phyloP scores from a whole-genome alignment of 139 green algal species.

The Volvox reticuliferus region DNA sequence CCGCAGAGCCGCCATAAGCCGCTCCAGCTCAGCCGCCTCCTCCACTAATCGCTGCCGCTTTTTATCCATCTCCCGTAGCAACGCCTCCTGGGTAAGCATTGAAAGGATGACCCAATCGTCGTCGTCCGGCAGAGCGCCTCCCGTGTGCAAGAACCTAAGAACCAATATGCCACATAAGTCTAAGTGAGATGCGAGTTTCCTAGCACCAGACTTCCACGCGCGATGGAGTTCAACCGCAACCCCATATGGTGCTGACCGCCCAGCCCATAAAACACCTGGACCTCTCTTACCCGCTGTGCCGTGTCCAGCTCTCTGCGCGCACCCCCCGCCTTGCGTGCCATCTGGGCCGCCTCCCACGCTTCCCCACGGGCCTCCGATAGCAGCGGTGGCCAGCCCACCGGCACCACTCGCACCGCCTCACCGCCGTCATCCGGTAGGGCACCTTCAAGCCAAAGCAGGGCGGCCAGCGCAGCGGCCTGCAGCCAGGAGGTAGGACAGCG shows the following conservation, averaged over 20 bases:
- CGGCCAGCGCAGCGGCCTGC: slow-evolving; percentile 29
- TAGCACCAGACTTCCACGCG: too few relatives aligned
- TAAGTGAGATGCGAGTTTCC: too few relatives aligned
- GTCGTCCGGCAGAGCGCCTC: too few relatives aligned
- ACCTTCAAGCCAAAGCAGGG: slow-evolving; percentile 36
- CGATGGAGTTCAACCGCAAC: not conserved
- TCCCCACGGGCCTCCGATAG: slow-evolving; percentile 43
- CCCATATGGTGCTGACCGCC: too few relatives aligned
- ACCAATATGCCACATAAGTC: too few relatives aligned
- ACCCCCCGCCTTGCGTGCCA: slow-evolving; percentile 11
- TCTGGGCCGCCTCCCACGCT: slow-evolving; percentile 27
- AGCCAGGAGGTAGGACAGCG: not conserved
- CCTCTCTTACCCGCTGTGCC: slow-evolving; percentile 6
- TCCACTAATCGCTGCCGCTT: slow-evolving; percentile 47
- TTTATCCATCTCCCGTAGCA: slow-evolving; percentile 47
- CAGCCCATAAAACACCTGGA: too few relatives aligned
- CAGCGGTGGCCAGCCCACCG: slow-evolving; percentile 45
- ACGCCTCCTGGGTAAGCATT: not conserved
- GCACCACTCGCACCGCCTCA: slow-evolving; percentile 37
- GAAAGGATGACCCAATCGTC: too few relatives aligned
- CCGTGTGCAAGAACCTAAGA: too few relatives aligned
- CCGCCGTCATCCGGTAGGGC: slow-evolving; percentile 20
- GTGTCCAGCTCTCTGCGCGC: slow-evolving; percentile 36
- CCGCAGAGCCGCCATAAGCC: slow-evolving; percentile 35
- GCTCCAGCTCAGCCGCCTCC: slow-evolving; percentile 47